Conservation (phyloP, 108 stramenopile genomes). For the Seminavis robusta region DNA sequence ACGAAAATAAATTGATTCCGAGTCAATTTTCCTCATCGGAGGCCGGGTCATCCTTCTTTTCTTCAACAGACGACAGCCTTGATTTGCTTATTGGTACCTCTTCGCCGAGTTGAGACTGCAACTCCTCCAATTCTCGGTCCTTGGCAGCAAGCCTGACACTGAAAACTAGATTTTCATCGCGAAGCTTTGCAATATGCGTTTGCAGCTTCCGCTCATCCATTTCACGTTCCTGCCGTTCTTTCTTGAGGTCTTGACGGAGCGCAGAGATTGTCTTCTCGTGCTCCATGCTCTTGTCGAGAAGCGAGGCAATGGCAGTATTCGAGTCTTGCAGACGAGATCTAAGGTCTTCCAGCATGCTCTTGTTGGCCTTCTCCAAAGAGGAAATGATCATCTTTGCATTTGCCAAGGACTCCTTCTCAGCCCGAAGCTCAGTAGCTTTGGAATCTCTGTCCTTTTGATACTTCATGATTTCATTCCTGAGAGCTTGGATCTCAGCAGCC, state of each 20-base stretch:
- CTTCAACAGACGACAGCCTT: too few relatives aligned
- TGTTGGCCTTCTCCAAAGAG: constrained; percentile 60
- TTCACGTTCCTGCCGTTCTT: too few relatives aligned
- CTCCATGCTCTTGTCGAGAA: constrained; percentile 44
- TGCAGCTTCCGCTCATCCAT: too few relatives aligned
- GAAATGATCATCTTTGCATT: constrained; percentile 76
- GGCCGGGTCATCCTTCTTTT: too few relatives aligned
- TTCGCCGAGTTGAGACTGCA: too few relatives aligned
- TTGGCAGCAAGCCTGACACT: too few relatives aligned
- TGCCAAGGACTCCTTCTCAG: constrained; percentile 42
- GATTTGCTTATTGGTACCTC: too few relatives aligned
- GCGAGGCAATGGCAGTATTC: constrained; percentile 49
- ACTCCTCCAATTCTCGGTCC: too few relatives aligned
- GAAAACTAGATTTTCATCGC: too few relatives aligned
- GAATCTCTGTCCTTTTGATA: constrained; percentile 14
- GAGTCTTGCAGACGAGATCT: constrained; percentile 52
- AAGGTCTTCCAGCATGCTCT: constrained; percentile 58
- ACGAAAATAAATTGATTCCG: too few relatives aligned
- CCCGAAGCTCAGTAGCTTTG: constrained; percentile 20
- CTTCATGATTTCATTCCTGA: constrained; percentile 23
- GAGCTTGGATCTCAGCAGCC: constrained; percentile 3
- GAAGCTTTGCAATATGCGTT: too few relatives aligned
- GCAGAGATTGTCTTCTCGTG: constrained; percentile 27
- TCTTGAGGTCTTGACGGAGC: constrained; percentile 28
- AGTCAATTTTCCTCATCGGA: too few relatives aligned